A percentile compares a stretch with the other conserved stretches of the same genome.
These are phyloP conservation scores for Gossypium mustelinum DNA, from an alignment of 345 rosid species.

Conservation along the genomic window DNA sequence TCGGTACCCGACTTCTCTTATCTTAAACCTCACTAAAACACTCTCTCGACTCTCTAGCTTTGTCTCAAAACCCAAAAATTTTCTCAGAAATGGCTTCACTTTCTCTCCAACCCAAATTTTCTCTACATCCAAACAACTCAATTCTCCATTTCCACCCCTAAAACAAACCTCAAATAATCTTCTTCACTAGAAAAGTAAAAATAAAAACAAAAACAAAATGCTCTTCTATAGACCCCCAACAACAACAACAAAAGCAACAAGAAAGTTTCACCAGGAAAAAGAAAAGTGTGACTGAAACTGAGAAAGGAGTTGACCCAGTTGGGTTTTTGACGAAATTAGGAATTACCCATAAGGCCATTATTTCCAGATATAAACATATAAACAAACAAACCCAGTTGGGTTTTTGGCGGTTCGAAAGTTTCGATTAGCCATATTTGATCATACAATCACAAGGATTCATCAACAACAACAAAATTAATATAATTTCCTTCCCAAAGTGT, in stretches of 20 bases:
- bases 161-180: too few species aligned
- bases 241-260: constrained; percentile 13
- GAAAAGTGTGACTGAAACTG: constrained; percentile 24
- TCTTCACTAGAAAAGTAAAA: too few species aligned
- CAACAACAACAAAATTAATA: too few species aligned
- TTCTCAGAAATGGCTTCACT: constrained; percentile 17
- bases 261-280: constrained; percentile 29
- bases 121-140: too few species aligned
- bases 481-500: too few species aligned
- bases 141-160: too few species aligned
- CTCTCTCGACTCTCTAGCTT: background rate
- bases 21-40: background rate
- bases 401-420: too few species aligned
- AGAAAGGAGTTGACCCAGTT: constrained; percentile 54
- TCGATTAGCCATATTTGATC: too few species aligned
- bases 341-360: constrained; percentile 64
- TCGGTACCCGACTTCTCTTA: background rate
- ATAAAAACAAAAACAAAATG: constrained; percentile 7
- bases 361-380: too few species aligned
- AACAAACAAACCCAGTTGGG: too few species aligned
- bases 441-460: too few species aligned
- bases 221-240: constrained; percentile 38
- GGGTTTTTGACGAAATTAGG: constrained; percentile 68
- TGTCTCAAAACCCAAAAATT: background rate
- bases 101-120: too few species aligned